Conservation (phyloP, 2,329 filamentous ascomycete species). For the Sclerotinia nivalis region DNA sequence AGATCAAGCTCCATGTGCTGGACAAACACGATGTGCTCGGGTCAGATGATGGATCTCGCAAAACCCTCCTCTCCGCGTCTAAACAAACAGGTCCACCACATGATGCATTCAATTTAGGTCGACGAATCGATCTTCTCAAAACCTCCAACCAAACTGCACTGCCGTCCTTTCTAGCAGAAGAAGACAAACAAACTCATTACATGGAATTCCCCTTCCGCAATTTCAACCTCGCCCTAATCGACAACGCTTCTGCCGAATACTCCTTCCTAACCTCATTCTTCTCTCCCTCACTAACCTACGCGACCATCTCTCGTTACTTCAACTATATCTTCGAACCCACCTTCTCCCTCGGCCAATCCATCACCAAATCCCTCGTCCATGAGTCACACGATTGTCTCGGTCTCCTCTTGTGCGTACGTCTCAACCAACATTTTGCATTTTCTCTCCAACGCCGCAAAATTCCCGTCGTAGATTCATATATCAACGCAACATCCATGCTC, state of each 20-base stretch:
- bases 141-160: constrained; percentile 73
- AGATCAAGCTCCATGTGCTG: constrained; percentile 77
- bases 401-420: constrained; percentile 82
- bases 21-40: constrained; percentile 84
- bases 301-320: constrained; percentile 80
- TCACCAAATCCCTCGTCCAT: constrained; percentile 75
- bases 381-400: constrained; percentile 83
- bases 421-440: constrained; percentile 94
- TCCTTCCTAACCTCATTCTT: constrained; percentile 92
- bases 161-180: constrained; percentile 86
- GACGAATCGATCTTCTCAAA: constrained; percentile 79
- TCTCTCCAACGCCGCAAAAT: constrained; percentile 89
- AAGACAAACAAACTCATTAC: constrained; percentile 82
- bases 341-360: constrained; percentile 74
- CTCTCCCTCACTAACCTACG: constrained; percentile 70
- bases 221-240: constrained; percentile 89
- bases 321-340: constrained; percentile 86
- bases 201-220: constrained; percentile 89
- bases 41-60: constrained; percentile 70
- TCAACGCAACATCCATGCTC: constrained; percentile 93
- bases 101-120: constrained; percentile 86
- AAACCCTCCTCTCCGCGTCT: constrained; percentile 58
- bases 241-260: constrained; percentile 94
- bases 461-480: constrained; percentile 83
- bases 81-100: constrained; percentile 62